These are phyloP conservation scores for Microascus cirrosus DNA, from an alignment of 2,329 filamentous ascomycete genomes.

Conservation along the genomic window DNA sequence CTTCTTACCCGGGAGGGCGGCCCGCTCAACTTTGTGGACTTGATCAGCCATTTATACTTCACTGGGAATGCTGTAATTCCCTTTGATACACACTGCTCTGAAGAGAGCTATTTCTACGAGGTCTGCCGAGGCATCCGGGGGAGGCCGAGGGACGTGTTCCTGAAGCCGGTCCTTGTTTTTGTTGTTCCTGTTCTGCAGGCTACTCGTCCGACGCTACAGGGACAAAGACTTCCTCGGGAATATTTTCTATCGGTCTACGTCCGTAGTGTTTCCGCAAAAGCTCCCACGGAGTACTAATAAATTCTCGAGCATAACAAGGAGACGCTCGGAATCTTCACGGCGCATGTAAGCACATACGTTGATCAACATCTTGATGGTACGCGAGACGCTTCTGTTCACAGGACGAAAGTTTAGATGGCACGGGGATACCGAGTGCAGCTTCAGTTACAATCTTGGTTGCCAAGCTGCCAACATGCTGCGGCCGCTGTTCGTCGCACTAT, in stretches of 20 bases:
- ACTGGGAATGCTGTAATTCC: slow-evolving; percentile 67
- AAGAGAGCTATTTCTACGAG: slow-evolving; percentile 54
- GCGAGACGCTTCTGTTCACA: slow-evolving; percentile 51
- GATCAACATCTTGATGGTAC: slow-evolving; percentile 44
- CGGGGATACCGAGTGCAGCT: slow-evolving; percentile 10
- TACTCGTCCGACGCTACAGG: slow-evolving; percentile 23
- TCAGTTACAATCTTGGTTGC: slow-evolving; percentile 8
- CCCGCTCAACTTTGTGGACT: slow-evolving; percentile 62
- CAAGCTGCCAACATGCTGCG: slow-evolving; percentile 35
- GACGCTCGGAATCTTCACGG: slow-evolving; percentile 53
- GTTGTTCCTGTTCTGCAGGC: slow-evolving; percentile 58
- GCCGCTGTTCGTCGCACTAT: slow-evolving; percentile 62
- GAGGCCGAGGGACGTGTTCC: slow-evolving; percentile 36
- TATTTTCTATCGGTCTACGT: slow-evolving; percentile 45
- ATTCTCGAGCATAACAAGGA: slow-evolving; percentile 55
- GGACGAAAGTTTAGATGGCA: slow-evolving; percentile 28
- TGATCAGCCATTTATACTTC: slow-evolving; percentile 64
- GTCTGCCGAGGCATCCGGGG: slow-evolving; percentile 47
- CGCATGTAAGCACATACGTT: slow-evolving; percentile 59
- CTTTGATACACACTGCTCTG: slow-evolving; percentile 65
- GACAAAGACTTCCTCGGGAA: slow-evolving; percentile 27
- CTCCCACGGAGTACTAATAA: slow-evolving; percentile 46
- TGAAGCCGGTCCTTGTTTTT: slow-evolving; percentile 58
- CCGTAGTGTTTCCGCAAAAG: slow-evolving; percentile 52
- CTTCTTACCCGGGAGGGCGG: slow-evolving; percentile 49